Evolutionary conservation across 495 filamentous ascomycete genomes (phyloP).

Genomic region (Thozetella sp.): DNA sequence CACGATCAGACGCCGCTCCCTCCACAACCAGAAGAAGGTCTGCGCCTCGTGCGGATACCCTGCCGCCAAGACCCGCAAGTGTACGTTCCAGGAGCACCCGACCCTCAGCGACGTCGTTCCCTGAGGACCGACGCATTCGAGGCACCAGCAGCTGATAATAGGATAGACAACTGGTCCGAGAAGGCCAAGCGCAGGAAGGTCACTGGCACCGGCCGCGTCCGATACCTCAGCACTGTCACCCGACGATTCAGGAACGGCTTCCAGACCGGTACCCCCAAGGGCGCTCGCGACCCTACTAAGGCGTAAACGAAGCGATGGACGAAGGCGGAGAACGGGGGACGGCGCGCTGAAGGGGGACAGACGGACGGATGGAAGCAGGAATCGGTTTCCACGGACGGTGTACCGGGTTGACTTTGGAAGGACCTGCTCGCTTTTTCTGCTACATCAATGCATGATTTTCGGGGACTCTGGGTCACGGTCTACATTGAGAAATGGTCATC

Average conservation of each 20-base stretch:
- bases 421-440: slow-evolving; percentile 24
- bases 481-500: slow-evolving; percentile 29
- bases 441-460: slow-evolving; percentile 30
- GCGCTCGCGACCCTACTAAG: slow-evolving; percentile 63
- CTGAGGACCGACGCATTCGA: slow-evolving; percentile 8
- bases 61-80: slow-evolving; percentile 94
- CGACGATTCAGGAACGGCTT: slow-evolving; percentile 96
- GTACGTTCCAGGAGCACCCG: slow-evolving; percentile 62
- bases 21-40: slow-evolving; percentile 99
- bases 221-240: slow-evolving; percentile 86
- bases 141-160: slow-evolving; percentile 15
- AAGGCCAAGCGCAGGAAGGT: slow-evolving; percentile 99
- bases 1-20: slow-evolving; percentile 80
- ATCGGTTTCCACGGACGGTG: slow-evolving; percentile 31
- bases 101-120: background rate
- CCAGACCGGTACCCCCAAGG: slow-evolving; percentile 86
- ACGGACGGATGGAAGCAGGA: slow-evolving; percentile 19
- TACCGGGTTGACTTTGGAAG: slow-evolving; percentile 27
- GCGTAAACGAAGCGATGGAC: slow-evolving; percentile 24
- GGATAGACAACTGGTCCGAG: slow-evolving; percentile 96
- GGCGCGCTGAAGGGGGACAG: slow-evolving; percentile 21
- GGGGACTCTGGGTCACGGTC: slow-evolving; percentile 29
- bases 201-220: slow-evolving; percentile 91
- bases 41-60: slow-evolving; percentile 98
- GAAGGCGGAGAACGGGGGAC: slow-evolving; percentile 18